A percentile compares a stretch with the other conserved stretches of the same genome.
phyloP scores from a whole-genome alignment of 306 rosid species.

The Inga oerstediana region DNA sequence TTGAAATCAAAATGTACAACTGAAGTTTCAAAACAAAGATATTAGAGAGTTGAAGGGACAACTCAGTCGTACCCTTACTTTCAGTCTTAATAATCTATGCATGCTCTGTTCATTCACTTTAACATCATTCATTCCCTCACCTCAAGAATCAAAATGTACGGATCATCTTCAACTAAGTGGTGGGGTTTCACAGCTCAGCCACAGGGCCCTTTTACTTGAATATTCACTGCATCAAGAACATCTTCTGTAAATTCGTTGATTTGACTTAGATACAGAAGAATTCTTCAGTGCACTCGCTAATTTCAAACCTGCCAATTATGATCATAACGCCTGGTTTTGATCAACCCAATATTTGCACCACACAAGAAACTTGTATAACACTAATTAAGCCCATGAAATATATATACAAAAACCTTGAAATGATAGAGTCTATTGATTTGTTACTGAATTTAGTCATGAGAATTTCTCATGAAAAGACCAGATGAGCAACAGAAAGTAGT shows the following conservation, averaged over 20 bases:
- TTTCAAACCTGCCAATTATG: not conserved
- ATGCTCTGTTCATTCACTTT: slow-evolving; percentile 32
- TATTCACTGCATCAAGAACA: not conserved
- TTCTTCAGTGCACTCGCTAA: not conserved
- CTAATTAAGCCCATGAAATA: no score
- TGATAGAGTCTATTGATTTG: not conserved
- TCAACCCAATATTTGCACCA: not conserved
- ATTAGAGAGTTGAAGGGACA: slow-evolving; percentile 29
- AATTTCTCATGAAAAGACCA: not conserved
- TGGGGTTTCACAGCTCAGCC: slow-evolving; percentile 8
- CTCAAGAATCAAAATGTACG: not conserved
- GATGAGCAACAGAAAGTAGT: not conserved
- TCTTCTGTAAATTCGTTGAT: not conserved
- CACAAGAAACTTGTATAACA: not conserved
- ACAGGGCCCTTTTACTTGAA: not conserved
- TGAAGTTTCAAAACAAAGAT: not conserved
- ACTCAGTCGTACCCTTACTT: slow-evolving; percentile 17
- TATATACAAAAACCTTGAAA: no score
- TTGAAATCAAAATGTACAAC: not conserved
- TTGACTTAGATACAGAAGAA: not conserved
- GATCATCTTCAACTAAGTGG: not conserved
- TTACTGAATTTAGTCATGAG: not conserved
- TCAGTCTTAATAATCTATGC: not conserved
- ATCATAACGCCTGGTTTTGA: not conserved
- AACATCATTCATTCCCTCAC: not conserved